Evolutionary conservation across 2,329 filamentous ascomycete genomes (phyloP).

Genomic region (Aspergillus sp.): DNA sequence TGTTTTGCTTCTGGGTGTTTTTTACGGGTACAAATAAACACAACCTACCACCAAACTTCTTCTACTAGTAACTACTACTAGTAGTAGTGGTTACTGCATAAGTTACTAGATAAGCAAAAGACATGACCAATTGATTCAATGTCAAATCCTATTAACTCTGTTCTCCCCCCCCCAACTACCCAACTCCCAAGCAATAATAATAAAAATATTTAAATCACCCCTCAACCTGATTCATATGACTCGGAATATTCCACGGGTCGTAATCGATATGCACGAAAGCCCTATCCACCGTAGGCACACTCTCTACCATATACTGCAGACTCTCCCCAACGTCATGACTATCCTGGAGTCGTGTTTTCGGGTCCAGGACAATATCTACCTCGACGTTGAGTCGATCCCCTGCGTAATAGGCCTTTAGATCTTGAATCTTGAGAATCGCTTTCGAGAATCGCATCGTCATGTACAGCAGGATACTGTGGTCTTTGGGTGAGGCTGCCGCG

Average conservation of each 20-base stretch:
- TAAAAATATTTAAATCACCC: background rate
- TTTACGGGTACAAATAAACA: too few relatives aligned
- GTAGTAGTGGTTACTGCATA: too few relatives aligned
- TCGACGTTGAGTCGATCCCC: constrained; percentile 65
- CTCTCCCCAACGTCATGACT: constrained; percentile 63
- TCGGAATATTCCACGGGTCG: constrained; percentile 46
- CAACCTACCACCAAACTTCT: too few relatives aligned
- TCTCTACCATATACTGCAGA: constrained; percentile 63
- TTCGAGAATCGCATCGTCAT: constrained; percentile 92
- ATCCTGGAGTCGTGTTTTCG: constrained; percentile 55
- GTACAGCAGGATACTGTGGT: constrained; percentile 82
- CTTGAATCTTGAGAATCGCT: constrained; percentile 69
- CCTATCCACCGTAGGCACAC: constrained; percentile 44
- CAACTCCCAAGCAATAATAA: too few relatives aligned
- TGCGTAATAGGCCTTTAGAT: constrained; percentile 64
- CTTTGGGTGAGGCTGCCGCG: constrained; percentile 59
- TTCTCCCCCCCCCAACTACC: too few relatives aligned
- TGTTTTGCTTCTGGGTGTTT: too few relatives aligned
- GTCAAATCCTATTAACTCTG: too few relatives aligned
- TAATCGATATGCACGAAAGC: constrained; percentile 56
- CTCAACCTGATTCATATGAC: constrained; percentile 40
- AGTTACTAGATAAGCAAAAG: too few relatives aligned
- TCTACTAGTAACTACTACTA: too few relatives aligned
- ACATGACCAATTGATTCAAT: too few relatives aligned
- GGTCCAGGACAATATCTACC: constrained; percentile 63